Percentiles rank a stretch among this genome's conserved stretches.
These are phyloP conservation scores for Arthrobotrys musiformis DNA, from an alignment of 2,329 filamentous ascomycete species.

Conservation along the genomic window DNA sequence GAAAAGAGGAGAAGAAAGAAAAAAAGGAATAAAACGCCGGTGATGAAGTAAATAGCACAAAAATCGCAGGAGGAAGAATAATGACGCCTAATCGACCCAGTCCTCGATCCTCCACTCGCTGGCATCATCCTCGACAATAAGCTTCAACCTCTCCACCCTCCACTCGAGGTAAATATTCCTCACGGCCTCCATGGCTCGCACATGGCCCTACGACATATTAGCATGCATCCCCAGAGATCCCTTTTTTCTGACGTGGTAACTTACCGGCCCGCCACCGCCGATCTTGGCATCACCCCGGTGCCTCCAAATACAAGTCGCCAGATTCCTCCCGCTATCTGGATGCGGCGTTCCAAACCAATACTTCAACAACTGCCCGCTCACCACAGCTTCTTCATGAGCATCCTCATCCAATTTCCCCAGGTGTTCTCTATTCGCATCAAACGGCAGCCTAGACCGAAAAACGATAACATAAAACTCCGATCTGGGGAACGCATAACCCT, in stretches of 20 bases:
- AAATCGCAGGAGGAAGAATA: not conserved
- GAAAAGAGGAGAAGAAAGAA: not conserved
- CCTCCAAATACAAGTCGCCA: conserved; percentile 81
- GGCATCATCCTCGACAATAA: conserved; percentile 75
- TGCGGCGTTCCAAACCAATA: conserved; percentile 90
- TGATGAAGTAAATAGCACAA: not conserved
- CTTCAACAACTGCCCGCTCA: conserved; percentile 84
- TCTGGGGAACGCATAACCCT: conserved; percentile 63
- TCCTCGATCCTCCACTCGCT: conserved; percentile 72
- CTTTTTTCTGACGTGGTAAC: conserved; percentile 58
- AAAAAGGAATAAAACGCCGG: no score
- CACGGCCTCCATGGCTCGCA: conserved; percentile 74
- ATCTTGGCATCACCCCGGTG: conserved; percentile 70
- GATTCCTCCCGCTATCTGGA: conserved; percentile 72
- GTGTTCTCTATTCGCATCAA: conserved; percentile 73
- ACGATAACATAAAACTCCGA: conserved; percentile 80
- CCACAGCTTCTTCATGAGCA: conserved; percentile 81
- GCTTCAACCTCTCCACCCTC: conserved; percentile 75
- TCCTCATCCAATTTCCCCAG: conserved; percentile 79
- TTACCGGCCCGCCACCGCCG: conserved; percentile 71
- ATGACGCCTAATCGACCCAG: conserved; percentile 66
- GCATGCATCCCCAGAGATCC: not conserved
- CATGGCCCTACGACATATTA: conserved; percentile 51
- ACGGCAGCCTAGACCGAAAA: conserved; percentile 79
- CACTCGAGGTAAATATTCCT: conserved; percentile 69